Evolutionary conservation across 768 basidiomycete genomes (phyloP), one percentile per base, ranked within the genome.

Genomic region (Peribolospora kevripleyi): DNA sequence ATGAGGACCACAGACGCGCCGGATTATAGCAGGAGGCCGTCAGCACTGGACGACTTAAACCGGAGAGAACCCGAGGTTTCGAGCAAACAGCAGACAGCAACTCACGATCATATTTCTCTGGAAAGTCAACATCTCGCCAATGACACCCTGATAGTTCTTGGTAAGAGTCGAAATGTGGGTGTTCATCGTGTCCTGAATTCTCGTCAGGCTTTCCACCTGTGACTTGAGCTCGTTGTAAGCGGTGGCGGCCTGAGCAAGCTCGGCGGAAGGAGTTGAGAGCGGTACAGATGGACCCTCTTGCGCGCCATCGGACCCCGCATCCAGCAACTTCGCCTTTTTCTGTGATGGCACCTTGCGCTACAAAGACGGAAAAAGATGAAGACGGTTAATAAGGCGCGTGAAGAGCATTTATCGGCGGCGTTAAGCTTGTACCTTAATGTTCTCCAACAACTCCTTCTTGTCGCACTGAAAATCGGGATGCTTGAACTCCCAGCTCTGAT

Each of bases 81-180:
- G 25, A 25, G 25, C 25, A 25, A 25, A 25, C 25, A 25, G 25
- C 25, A 25, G 25, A 25, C 25, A 25, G 25, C 25, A 25, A 25
- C 25, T 25, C 25, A 25, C 80, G 41, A 80, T 81, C 76, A 80
- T 76, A 60, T 76, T 77, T 57, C 75, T 69, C 67, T 81, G 80
- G 64, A 80, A 80, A 60, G 74, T 72, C 62, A 80, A 78, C 72
- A 82, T 76, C 67, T 82, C 80, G 59, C 72, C 72, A 42, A 81
- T 74, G 50, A 80, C 76, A 55, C 75, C 76, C 64, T 79, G 75
- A 65, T 81, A 81, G 62, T 76, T 76, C 53, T 70, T 70, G 62
- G 79, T 77, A 10, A 82, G 69, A 51, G 72, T 74, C 37, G 72
- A 72, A 58, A 80, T 70, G 51, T 77, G 76, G 3, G 70, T 64